Conservation (phyloP, 176 grass and related monocot genomes). For the Paspalum notatum region DNA sequence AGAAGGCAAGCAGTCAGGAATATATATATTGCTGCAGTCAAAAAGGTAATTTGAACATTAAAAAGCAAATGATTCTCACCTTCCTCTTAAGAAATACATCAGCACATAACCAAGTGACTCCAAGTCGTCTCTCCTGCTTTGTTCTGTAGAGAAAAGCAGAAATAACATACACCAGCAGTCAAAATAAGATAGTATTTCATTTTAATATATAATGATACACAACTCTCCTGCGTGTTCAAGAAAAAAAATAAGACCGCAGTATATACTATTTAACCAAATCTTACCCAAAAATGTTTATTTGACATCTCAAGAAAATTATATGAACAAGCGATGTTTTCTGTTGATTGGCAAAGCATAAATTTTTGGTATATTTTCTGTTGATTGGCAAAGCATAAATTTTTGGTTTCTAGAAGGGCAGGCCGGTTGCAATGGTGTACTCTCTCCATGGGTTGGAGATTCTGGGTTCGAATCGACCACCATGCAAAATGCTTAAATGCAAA, state of each 20-base stretch:
- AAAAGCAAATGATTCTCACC: conserved; percentile 52
- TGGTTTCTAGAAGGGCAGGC: conserved; percentile 16
- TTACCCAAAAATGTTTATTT: neutral
- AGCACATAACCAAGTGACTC: conserved; percentile 91
- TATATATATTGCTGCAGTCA: conserved; percentile 10
- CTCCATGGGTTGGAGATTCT: neutral
- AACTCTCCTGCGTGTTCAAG: no score
- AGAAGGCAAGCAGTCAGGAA: conserved; percentile 44
- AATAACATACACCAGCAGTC: conserved; percentile 13
- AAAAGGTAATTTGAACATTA: conserved; percentile 36
- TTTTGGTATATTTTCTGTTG: conserved; percentile 5
- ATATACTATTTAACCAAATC: neutral
- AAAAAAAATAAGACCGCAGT: neutral
- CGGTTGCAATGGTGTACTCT: neutral
- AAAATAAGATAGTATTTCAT: neutral
- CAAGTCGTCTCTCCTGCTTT: conserved; percentile 91
- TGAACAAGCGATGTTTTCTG: neutral
- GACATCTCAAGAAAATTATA: neutral
- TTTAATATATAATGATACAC: no score
- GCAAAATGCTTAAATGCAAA: neutral
- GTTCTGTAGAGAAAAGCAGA: conserved; percentile 55
- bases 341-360: conserved; percentile 5
- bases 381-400: conserved; percentile 6
- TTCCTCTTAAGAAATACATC: conserved; percentile 93
- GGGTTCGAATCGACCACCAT: neutral